A percentile compares a stretch with the other conserved stretches of the same genome.
Conservation (phyloP, 1,284 basidiomycete species). For the Schizopora paradoxa region DNA sequence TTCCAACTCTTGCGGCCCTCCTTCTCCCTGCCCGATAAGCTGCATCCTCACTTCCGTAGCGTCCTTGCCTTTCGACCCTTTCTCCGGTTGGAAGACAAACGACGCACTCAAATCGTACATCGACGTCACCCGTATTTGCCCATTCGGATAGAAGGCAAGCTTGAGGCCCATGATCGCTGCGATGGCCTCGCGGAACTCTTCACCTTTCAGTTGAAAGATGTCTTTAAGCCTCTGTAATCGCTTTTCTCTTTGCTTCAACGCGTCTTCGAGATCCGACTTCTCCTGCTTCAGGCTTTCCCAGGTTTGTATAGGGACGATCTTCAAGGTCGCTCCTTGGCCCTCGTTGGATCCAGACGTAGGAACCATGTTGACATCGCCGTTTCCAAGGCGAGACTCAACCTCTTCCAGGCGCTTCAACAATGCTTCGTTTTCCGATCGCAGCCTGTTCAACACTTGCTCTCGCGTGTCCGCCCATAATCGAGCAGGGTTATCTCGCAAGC, state of each 20-base stretch:
- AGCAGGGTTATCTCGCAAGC: conserved; percentile 70
- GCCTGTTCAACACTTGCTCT: conserved; percentile 58
- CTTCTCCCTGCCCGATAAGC: conserved; percentile 62
- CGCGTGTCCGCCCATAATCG: conserved; percentile 67
- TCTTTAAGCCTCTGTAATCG: conserved; percentile 67
- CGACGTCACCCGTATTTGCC: conserved; percentile 79
- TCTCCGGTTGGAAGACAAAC: conserved; percentile 64
- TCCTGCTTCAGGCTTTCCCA: conserved; percentile 62
- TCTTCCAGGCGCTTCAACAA: conserved; percentile 53
- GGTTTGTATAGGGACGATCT: conserved; percentile 60
- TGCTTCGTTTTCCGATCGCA: conserved; percentile 73
- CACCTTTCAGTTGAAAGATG: conserved; percentile 69
- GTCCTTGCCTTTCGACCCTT: conserved; percentile 1
- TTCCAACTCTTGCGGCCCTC: conserved; percentile 61
- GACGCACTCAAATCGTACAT: conserved; percentile 67
- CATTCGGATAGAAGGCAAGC: conserved; percentile 78
- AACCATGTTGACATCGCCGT: conserved; percentile 5
- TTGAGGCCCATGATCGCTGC: conserved; percentile 80
- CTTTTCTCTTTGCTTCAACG: conserved; percentile 70
- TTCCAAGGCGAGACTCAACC: conserved; percentile 39
- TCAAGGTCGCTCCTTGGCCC: conserved; percentile 14
- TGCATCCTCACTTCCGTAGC: conserved; percentile 52
- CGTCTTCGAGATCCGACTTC: conserved; percentile 53
- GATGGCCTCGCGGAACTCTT: conserved; percentile 79
- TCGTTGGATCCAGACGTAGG: background rate